A percentile compares a stretch with the other conserved stretches of the same genome.
These are phyloP conservation scores for Claviceps sp. DNA, from an alignment of 2,329 filamentous ascomycete species.

Conservation along the genomic window DNA sequence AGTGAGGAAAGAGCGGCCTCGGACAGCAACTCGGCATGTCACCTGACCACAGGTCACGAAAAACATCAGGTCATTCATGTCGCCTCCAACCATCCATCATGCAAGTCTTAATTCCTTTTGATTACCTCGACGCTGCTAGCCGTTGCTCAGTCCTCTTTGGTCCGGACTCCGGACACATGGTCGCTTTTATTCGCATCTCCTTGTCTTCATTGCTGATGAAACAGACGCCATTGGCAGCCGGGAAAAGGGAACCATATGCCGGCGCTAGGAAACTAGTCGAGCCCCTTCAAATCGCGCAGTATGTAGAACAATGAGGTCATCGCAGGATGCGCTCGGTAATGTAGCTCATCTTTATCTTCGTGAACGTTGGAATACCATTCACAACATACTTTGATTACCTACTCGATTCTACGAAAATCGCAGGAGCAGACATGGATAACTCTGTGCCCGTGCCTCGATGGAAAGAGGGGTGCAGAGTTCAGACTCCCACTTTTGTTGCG, in stretches of 20 bases:
- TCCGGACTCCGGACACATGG: too few species aligned
- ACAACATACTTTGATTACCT: too few species aligned
- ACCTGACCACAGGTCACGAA: not conserved
- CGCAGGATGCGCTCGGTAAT: not conserved
- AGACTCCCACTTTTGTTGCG: too few species aligned
- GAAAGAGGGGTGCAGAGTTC: too few species aligned
- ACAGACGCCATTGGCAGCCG: not conserved
- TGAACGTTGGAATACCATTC: too few species aligned
- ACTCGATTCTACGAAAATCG: too few species aligned
- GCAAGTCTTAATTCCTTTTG: not conserved
- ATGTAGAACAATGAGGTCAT: not conserved
- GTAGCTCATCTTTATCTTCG: not conserved
- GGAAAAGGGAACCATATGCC: not conserved
- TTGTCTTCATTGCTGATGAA: not conserved
- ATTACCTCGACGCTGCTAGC: not conserved
- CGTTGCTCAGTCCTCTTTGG: not conserved
- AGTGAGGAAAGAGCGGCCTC: not conserved
- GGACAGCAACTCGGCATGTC: not conserved
- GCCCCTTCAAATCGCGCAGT: not conserved
- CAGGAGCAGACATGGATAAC: too few species aligned
- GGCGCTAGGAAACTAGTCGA: not conserved
- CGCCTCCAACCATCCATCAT: not conserved
- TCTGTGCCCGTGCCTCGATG: too few species aligned
- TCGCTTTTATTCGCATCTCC: not conserved
- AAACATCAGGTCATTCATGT: not conserved